Percentiles rank a stretch among this genome's conserved stretches.
Conservation (phyloP, 352 stramenopile species). For the Phytophthora sp. region DNA sequence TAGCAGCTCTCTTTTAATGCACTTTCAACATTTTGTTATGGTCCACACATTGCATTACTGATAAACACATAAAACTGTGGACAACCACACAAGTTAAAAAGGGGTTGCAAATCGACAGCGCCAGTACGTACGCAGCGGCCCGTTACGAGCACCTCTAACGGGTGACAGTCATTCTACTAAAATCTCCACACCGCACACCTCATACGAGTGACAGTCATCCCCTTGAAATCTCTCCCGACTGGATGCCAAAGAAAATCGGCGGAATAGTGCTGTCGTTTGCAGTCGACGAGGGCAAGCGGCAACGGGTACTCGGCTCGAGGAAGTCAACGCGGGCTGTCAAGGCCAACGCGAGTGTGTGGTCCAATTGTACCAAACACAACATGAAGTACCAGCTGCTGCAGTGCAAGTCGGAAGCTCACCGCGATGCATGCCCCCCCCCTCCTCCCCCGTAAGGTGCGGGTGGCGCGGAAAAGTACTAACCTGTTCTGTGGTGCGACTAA, state of each 20-base stretch:
- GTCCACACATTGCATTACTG: too few relatives aligned
- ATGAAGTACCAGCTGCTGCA: neutral
- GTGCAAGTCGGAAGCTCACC: too few relatives aligned
- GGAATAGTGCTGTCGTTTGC: neutral
- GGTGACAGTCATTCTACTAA: too few relatives aligned
- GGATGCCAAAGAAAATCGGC: neutral
- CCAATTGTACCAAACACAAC: neutral
- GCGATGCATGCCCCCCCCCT: neutral
- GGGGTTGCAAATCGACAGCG: neutral
- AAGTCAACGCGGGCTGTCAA: neutral
- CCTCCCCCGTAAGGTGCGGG: neutral
- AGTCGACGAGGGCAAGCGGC: neutral
- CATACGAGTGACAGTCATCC: too few relatives aligned
- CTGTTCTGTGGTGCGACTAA: neutral
- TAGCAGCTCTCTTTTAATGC: too few relatives aligned
- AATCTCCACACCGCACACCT: too few relatives aligned
- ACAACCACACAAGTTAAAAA: neutral
- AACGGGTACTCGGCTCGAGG: neutral
- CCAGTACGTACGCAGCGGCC: too few relatives aligned
- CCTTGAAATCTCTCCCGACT: neutral
- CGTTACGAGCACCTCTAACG: too few relatives aligned
- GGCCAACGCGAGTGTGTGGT: too few relatives aligned
- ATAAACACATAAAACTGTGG: neutral
- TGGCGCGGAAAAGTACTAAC: neutral
- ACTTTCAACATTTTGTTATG: too few relatives aligned